A percentile compares a stretch with the other conserved stretches of the same genome.
Evolutionary conservation across 2,329 filamentous ascomycete genomes (phyloP).

Genomic region (Monilinia fructicola): DNA sequence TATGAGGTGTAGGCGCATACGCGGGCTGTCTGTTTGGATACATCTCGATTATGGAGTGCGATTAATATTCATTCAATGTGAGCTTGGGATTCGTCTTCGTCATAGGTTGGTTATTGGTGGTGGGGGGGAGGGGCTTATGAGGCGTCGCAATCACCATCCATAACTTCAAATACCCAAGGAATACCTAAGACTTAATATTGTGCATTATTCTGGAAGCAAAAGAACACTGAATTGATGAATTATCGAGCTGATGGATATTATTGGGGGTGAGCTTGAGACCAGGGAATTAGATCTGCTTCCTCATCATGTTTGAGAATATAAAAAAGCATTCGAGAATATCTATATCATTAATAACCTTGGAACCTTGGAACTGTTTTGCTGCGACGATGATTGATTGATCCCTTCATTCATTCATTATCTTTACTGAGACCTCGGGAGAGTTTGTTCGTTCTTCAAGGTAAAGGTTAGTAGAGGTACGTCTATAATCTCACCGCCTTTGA

Average conservation of each 20-base stretch:
- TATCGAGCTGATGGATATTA: background rate
- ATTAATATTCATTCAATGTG: constrained; percentile 9
- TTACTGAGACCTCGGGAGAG: too few relatives aligned
- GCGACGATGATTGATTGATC: background rate
- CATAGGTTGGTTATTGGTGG: constrained; percentile 13
- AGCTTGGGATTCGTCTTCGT: background rate
- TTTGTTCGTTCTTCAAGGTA: background rate
- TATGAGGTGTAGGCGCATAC: constrained; percentile 47
- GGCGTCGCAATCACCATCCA: constrained; percentile 2
- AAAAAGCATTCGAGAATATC: background rate
- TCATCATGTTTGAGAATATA: background rate
- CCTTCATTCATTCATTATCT: background rate
- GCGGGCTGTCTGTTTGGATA: constrained; percentile 39
- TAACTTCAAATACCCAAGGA: background rate
- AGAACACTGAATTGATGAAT: background rate
- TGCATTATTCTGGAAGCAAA: background rate
- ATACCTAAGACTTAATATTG: too few relatives aligned
- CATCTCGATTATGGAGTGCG: constrained; percentile 32
- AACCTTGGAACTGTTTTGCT: constrained; percentile 1
- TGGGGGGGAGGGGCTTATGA: background rate
- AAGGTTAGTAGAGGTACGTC: background rate
- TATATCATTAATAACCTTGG: background rate
- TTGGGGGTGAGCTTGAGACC: too few relatives aligned
- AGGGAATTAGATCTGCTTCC: too few relatives aligned
- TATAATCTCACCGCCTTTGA: constrained; percentile 21